Base-by-base conservation (phyloP, 768 basidiomycete species). In the Agaricus blazei region DNA sequence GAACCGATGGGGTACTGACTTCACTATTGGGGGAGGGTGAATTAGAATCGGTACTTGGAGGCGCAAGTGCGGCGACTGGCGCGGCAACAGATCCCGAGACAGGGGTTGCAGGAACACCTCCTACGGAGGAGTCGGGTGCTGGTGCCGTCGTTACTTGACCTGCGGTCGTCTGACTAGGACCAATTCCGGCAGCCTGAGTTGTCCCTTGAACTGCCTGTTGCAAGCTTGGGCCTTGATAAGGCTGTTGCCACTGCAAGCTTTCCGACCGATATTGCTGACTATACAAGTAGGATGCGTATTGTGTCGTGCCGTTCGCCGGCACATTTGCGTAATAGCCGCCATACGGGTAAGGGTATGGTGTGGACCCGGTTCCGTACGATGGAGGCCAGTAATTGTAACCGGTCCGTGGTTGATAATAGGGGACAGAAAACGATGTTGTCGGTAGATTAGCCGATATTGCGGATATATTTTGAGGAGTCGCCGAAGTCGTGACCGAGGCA, bases 381-480 rank as follows among this genome's bases (percentile, higher is more conserved):
- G 34, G 11, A 15, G 68, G 60, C 73, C 73, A 76, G 56, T 72
- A 72, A 52, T 73, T 70, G 51, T 73, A 71, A 23, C 68, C 62
- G 11, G 67, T 59, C 47, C 67, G 49, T 11, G 57, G 68, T 40
- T 52, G 46, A 52, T 63, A 58, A 61, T 61, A 36, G 48, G 48
- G 43, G 31, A 58, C 29, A 36, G 54, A 36, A 29, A 27, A 57
- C 24, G 58, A 57, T 45, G 52, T 57, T 29, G 57, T 52, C 14
- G 57, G 60, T 14, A 52, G 58, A 9, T 52, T 54, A 24, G 48
- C 47, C 19, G 48, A 48, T 48, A 56, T 37, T 26, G 53, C 54
- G 1, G 58, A 37, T 29, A 47, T 31, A 34, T 50, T 29, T n/a
- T 51, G 36, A 19, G 46, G n/a, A 31, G 49, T 50, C 8, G 31